Conservation (phyloP, 352 stramenopile species). For the Phytophthora melonis region DNA sequence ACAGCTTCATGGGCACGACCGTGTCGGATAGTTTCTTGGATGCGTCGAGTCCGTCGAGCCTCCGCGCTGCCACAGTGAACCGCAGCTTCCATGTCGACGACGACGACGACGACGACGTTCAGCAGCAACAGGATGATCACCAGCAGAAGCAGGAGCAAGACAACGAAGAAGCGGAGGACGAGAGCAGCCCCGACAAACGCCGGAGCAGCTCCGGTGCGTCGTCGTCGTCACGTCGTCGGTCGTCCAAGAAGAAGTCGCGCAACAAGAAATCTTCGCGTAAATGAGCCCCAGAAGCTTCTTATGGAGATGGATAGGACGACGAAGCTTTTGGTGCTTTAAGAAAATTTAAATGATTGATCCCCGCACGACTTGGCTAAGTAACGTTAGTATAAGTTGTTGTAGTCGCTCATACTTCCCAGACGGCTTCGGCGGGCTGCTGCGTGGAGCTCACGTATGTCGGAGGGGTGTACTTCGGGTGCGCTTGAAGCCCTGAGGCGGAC, state of each 20-base stretch:
- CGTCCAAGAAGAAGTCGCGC: constrained; percentile 37
- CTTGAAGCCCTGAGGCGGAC: constrained; percentile 32
- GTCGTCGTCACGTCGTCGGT: constrained; percentile 19
- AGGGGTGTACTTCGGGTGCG: constrained; percentile 51
- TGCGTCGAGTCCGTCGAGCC: constrained; percentile 12
- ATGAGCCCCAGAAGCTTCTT: not conserved
- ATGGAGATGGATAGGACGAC: not conserved
- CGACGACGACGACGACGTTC: constrained; percentile 21
- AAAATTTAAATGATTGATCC: not conserved
- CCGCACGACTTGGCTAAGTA: not conserved
- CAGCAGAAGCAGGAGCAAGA: constrained; percentile 27
- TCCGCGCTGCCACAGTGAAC: constrained; percentile 12
- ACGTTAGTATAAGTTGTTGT: not conserved
- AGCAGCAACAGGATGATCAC: constrained; percentile 17
- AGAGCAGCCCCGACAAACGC: constrained; percentile 10
- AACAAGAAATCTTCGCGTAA: constrained; percentile 28
- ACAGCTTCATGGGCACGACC: constrained; percentile 27
- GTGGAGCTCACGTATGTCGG: constrained; percentile 58
- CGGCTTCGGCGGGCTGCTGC: constrained; percentile 62
- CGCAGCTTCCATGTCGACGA: constrained; percentile 25
- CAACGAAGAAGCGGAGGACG: constrained; percentile 13
- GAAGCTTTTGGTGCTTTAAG: constrained; percentile 3
- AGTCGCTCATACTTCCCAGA: constrained; percentile 72
- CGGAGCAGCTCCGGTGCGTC: constrained; percentile 9
- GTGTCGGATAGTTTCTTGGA: constrained; percentile 28